phyloP scores from a whole-genome alignment of 495 filamentous ascomycete species.

The Neurospora sp. region DNA sequence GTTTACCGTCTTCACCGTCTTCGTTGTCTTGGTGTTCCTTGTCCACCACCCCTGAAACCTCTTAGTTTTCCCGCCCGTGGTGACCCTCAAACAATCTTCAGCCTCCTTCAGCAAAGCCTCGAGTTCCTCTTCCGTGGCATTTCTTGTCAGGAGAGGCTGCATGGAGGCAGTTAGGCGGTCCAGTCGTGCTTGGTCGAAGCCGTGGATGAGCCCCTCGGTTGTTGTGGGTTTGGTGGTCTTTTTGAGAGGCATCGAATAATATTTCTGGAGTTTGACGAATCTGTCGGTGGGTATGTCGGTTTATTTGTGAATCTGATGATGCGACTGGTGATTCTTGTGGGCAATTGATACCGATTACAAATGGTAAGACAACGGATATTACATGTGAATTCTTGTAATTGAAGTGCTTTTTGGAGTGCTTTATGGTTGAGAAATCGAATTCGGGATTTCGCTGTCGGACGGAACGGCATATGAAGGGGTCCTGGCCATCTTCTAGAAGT shows the following conservation, averaged over 20 bases:
- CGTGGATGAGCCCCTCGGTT: background rate
- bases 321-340: background rate
- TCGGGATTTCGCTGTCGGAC: background rate
- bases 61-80: background rate
- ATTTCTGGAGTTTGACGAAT: background rate
- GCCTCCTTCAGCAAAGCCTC: background rate
- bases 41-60: background rate
- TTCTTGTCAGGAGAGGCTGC: constrained; percentile 2
- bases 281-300: background rate
- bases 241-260: background rate
- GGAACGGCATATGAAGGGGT: background rate
- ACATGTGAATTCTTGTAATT: background rate
- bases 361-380: background rate
- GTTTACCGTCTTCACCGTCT: background rate
- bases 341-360: background rate
- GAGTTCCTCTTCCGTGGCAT: constrained; percentile 1
- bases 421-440: background rate
- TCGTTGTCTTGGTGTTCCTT: background rate
- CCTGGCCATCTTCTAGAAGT: background rate
- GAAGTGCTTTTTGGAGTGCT: background rate
- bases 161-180: constrained; percentile 1
- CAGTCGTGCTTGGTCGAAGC: background rate
- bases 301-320: background rate
- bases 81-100: background rate
- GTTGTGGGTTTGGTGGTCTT: background rate